phyloP scores from a whole-genome alignment of 148 eudicot genomes.

The Silene latifolia region DNA sequence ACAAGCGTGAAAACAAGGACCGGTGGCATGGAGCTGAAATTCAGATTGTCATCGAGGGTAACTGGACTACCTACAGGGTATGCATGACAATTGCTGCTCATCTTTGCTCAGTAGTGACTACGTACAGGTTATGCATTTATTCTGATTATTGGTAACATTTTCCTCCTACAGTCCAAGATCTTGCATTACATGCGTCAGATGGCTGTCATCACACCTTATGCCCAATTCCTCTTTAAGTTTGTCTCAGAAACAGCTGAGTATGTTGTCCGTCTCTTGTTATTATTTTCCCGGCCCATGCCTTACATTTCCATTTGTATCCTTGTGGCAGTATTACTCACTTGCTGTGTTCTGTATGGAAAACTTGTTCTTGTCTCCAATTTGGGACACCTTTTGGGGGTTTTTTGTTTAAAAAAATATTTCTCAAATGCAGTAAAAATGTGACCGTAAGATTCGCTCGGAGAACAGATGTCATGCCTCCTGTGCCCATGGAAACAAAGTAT shows the following conservation, averaged over 20 bases:
- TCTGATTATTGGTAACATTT: constrained; percentile 17
- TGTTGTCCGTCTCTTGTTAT: constrained; percentile 21
- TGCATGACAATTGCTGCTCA: constrained; percentile 18
- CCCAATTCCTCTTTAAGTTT: constrained; percentile 85
- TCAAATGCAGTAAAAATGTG: constrained; percentile 69
- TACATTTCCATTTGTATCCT: constrained; percentile 19
- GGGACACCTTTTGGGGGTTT: constrained; percentile 14
- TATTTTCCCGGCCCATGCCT: constrained; percentile 18
- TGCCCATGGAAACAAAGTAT: constrained; percentile 87
- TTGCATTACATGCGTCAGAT: constrained; percentile 99
- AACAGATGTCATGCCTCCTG: constrained; percentile 95
- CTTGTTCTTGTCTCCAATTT: constrained; percentile 10
- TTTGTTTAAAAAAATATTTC: neutral
- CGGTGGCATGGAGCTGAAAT: constrained; percentile 99
- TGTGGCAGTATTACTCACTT: neutral
- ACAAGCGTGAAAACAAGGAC: constrained; percentile 70
- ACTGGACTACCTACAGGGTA: constrained; percentile 99
- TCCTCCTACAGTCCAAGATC: constrained; percentile 78
- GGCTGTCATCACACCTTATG: constrained; percentile 99
- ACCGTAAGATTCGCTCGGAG: constrained; percentile 84
- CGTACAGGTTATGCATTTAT: neutral
- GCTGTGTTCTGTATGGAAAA: neutral
- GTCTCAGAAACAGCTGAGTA: constrained; percentile 93
- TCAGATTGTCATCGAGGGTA: constrained; percentile 97
- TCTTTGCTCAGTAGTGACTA: constrained; percentile 8